Percentiles rank a stretch among this genome's conserved stretches.
phyloP scores from a whole-genome alignment of 2,329 filamentous ascomycete genomes.

The Trichoderma citrinoviride region DNA sequence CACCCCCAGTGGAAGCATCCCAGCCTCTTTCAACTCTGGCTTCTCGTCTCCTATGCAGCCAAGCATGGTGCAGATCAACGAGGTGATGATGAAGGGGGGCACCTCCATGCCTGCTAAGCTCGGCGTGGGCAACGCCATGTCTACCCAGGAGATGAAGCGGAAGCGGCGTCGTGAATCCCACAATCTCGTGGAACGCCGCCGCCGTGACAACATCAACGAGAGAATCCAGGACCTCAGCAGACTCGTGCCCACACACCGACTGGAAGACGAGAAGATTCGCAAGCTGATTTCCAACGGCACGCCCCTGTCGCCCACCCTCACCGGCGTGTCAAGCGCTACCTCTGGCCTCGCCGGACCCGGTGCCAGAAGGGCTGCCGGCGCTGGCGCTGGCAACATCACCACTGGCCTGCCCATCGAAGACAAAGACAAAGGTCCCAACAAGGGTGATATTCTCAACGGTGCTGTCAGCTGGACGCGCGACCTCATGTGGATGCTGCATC shows the following conservation, averaged over 20 bases:
- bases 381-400: conserved; percentile 76
- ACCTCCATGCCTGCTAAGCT: conserved; percentile 90
- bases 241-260: conserved; percentile 83
- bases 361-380: conserved; percentile 73
- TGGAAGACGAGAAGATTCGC: conserved; percentile 95
- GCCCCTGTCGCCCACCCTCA: conserved; percentile 78
- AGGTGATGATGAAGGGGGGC: conserved; percentile 83
- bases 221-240: conserved; percentile 95
- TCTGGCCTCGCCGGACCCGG: conserved; percentile 83
- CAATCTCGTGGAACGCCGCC: conserved; percentile 90
- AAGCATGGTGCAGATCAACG: conserved; percentile 74
- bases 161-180: conserved; percentile 90
- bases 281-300: conserved; percentile 93
- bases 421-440: conserved; percentile 98
- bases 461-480: conserved; percentile 96
- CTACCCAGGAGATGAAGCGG: conserved; percentile 90
- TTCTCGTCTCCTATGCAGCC: conserved; percentile 78
- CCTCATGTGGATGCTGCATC: conserved; percentile 93
- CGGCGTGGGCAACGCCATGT: conserved; percentile 54
- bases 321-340: conserved; percentile 69
- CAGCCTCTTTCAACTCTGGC: conserved; percentile 84
- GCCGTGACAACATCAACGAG: conserved; percentile 98
- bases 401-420: conserved; percentile 91
- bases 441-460: conserved; percentile 96
- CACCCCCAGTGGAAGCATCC: conserved; percentile 72